Conservation (phyloP, 768 basidiomycete species). For the Termitomyces sp. region DNA sequence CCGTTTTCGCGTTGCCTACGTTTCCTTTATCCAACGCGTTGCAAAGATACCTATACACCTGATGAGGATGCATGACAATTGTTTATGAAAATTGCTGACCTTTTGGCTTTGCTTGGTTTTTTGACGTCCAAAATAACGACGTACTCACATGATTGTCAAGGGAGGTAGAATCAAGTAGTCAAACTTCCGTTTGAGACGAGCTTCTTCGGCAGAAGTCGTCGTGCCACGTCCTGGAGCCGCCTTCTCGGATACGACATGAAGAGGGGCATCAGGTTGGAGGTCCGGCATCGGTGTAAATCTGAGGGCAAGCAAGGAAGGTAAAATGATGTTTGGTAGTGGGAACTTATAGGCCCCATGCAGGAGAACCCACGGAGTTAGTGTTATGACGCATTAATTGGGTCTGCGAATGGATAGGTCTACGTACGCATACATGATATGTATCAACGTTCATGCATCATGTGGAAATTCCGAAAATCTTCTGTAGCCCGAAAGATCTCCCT, state of each 20-base stretch:
- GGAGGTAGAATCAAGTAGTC: slow-evolving; percentile 39
- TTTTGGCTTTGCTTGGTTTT: background rate
- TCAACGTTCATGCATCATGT: background rate
- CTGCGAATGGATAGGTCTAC: background rate
- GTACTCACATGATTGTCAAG: slow-evolving; percentile 35
- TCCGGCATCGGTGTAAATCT: slow-evolving; percentile 1
- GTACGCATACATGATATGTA: background rate
- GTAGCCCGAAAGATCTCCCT: background rate
- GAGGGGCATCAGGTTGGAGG: background rate
- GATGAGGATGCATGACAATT: background rate
- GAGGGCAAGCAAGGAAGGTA: background rate
- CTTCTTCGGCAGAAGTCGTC: slow-evolving; percentile 6
- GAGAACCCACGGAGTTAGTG: background rate
- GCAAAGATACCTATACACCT: slow-evolving; percentile 36
- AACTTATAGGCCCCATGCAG: background rate
- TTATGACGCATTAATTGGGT: background rate
- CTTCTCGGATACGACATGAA: slow-evolving; percentile 19
- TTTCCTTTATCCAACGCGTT: slow-evolving; percentile 48
- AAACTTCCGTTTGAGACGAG: slow-evolving; percentile 33
- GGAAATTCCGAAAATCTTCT: no score
- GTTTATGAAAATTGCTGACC: background rate
- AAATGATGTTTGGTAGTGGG: background rate
- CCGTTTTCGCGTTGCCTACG: slow-evolving; percentile 49
- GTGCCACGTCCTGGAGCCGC: slow-evolving; percentile 13
- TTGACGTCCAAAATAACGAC: background rate